Base-by-base conservation (phyloP, 768 basidiomycete genomes). In the Lactarius akahatsu region DNA sequence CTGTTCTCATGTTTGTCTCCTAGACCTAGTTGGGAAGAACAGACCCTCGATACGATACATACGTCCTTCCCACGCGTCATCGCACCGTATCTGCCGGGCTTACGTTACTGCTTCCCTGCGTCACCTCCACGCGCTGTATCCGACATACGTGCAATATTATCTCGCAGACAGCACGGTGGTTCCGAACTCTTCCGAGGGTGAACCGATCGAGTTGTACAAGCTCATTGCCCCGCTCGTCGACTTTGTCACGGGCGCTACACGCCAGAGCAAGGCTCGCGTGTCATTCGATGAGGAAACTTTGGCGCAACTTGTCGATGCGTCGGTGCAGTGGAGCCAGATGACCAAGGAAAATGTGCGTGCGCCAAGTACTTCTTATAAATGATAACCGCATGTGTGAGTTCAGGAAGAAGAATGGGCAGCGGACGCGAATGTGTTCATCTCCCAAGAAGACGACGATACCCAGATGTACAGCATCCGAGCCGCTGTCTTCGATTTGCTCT, bases 401-500 rank as follows among this genome's bases (percentile, higher is more conserved):
- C 68, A 98, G 94, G 94, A 95, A 73, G 93, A 95, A 36, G 89
- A 86, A 18, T 98, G 96, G 96, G 85, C 86, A 2, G 85, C 82
- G 61, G 91, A 97, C 71, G 87, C 92, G 4, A 98, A 98, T 71
- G 86, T 90, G 3, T 98, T 98, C 72, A 88, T 98, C 36, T 89
- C 90, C 30, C 94, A 98, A 73, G 96, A 98, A 73, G 94, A 97
- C 62, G 96, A 98, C 67, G 94, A 96, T 68, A 88, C 88, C 1
- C 86, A 91, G 61, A 74, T 82, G 2, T 96, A 94, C 73, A 92
- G 91, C 62, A 83, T 94, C 40, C 84, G 97, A 41, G 85, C 92
- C 2, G 90, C 92, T 4, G 89, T 89, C 3, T 89, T 94, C 71
- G 96, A 98, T 72, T 77, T 98, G 41, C 77, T 96, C 59, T 82